Evolutionary conservation across 495 filamentous ascomycete genomes (phyloP).

Genomic region (Lasiosphaeria miniovina): DNA sequence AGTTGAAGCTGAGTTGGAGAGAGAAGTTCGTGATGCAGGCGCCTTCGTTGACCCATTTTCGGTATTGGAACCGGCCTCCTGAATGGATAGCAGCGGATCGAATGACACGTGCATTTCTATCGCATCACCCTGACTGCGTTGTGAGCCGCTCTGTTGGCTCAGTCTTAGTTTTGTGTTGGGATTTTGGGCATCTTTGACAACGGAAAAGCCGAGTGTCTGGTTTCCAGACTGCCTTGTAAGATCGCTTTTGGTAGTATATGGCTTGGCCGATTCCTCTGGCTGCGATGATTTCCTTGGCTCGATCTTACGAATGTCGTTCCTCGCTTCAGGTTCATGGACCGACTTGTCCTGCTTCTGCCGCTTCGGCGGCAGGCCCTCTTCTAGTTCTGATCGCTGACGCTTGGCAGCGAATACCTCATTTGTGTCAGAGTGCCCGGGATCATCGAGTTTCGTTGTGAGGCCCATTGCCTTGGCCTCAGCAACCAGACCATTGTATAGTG

Average conservation of each 20-base stretch:
- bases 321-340: neutral
- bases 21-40: neutral
- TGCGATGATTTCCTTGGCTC: neutral
- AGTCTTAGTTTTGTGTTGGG: constrained; percentile 61
- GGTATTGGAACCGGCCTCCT: constrained; percentile 10
- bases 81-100: constrained; percentile 22
- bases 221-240: constrained; percentile 27
- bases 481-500: constrained; percentile 11
- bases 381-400: constrained; percentile 5
- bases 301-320: neutral
- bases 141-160: constrained; percentile 60
- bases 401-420: neutral
- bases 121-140: constrained; percentile 34
- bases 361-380: constrained; percentile 6
- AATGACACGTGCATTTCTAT: constrained; percentile 41
- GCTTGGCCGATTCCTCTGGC: constrained; percentile 23
- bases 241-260: constrained; percentile 7
- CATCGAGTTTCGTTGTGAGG: constrained; percentile 1
- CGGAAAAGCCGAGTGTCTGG: constrained; percentile 60
- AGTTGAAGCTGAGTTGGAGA: neutral
- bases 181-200: constrained; percentile 77
- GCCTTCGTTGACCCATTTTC: neutral
- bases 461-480: constrained; percentile 9
- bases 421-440: neutral
- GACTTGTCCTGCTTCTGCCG: constrained; percentile 5